phyloP scores from a whole-genome alignment of 495 filamentous ascomycete genomes.

The Hypoxylon lienhwacheense region DNA sequence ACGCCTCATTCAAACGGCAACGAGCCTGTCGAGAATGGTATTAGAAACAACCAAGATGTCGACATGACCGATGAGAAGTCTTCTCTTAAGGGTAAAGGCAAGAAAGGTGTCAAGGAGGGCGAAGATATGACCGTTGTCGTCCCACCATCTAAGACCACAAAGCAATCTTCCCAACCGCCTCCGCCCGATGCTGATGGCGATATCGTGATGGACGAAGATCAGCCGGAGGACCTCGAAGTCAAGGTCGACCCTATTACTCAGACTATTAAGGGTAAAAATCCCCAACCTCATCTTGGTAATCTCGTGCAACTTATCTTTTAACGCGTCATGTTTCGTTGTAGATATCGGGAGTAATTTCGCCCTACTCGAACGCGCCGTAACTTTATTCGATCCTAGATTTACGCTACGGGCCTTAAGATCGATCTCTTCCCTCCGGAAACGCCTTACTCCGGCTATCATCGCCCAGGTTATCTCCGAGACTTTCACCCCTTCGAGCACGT shows the following conservation, averaged over 20 bases:
- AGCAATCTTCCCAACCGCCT: constrained; percentile 59
- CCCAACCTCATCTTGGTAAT: constrained; percentile 1
- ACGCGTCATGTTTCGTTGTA: constrained; percentile 39
- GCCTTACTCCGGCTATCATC: constrained; percentile 78
- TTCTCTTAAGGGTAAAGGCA: constrained; percentile 61
- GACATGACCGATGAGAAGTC: constrained; percentile 76
- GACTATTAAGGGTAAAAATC: constrained; percentile 52
- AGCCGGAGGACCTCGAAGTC: constrained; percentile 57
- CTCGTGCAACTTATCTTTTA: constrained; percentile 11
- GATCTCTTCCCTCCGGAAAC: constrained; percentile 92
- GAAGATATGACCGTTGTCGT: constrained; percentile 88
- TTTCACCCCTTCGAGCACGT: constrained; percentile 59
- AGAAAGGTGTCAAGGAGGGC: constrained; percentile 60
- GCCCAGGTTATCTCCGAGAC: constrained; percentile 78
- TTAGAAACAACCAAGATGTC: constrained; percentile 75
- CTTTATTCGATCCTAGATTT: constrained; percentile 93
- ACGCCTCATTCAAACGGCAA: constrained; percentile 72
- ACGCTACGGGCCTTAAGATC: constrained; percentile 90
- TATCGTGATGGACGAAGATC: constrained; percentile 72
- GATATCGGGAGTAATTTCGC: constrained; percentile 94
- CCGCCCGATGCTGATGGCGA: constrained; percentile 70
- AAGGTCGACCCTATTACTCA: constrained; percentile 69
- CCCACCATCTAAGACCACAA: constrained; percentile 72
- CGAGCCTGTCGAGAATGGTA: constrained; percentile 71
- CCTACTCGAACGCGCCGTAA: constrained; percentile 86